A percentile compares a stretch with the other conserved stretches of the same genome.
Evolutionary conservation across 495 filamentous ascomycete genomes (phyloP).

Genomic region (Hypoxylon subgilvum): DNA sequence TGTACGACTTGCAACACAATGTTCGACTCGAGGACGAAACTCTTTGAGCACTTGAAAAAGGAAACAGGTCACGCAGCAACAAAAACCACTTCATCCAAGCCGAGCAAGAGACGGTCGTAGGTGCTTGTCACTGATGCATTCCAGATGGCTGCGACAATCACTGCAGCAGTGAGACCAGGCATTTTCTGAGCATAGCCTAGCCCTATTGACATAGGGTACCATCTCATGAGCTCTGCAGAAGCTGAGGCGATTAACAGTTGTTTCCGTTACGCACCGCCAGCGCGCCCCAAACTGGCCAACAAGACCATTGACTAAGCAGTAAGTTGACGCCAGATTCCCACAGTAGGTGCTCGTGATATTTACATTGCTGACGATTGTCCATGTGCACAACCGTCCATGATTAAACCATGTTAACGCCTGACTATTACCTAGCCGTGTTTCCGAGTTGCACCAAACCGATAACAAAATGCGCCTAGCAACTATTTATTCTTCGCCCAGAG

Average conservation of each 20-base stretch:
- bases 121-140: conserved; percentile 2
- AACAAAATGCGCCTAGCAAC: conserved; percentile 40
- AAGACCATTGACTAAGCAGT: not conserved
- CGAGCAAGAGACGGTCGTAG: conserved; percentile 49
- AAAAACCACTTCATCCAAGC: conserved; percentile 37
- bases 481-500: conserved; percentile 42
- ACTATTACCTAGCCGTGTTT: conserved; percentile 37
- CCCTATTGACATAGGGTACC: too few species aligned
- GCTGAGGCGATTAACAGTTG: not conserved
- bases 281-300: not conserved
- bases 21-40: conserved; percentile 71
- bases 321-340: conserved; percentile 8
- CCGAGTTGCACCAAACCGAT: conserved; percentile 16
- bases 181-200: conserved; percentile 4
- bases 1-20: conserved; percentile 66
- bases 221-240: not conserved
- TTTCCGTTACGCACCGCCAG: not conserved
- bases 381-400: conserved; percentile 9
- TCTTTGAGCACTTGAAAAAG: conserved; percentile 79
- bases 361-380: conserved; percentile 24
- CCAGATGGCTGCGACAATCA: conserved; percentile 3
- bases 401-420: conserved; percentile 24
- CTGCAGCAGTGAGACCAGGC: conserved; percentile 4
- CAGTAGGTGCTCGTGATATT: conserved; percentile 28
- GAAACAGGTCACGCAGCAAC: conserved; percentile 65